Percentiles rank a stretch among this genome's conserved stretches.
These are phyloP conservation scores for Verticillium longisporum DNA, from an alignment of 2,329 filamentous ascomycete species.

Conservation along the genomic window DNA sequence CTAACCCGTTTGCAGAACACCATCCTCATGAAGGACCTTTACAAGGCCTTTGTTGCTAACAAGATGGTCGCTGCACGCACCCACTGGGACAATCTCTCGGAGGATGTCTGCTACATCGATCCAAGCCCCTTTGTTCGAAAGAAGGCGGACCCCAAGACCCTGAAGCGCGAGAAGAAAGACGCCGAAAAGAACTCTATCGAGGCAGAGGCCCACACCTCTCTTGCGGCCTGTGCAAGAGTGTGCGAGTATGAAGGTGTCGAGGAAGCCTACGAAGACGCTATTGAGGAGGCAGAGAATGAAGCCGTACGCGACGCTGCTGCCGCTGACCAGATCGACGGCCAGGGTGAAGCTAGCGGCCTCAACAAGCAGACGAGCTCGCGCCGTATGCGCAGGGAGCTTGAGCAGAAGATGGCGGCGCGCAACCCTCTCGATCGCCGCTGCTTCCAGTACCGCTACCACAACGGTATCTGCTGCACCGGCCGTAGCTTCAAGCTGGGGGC, in stretches of 20 bases:
- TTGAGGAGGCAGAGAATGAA: slow-evolving; percentile 18
- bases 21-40: slow-evolving; percentile 42
- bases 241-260: slow-evolving; percentile 35
- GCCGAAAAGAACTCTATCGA: slow-evolving; percentile 33
- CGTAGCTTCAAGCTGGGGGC: slow-evolving; percentile 36
- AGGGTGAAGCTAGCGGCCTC: neutral
- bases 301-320: slow-evolving; percentile 11
- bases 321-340: neutral
- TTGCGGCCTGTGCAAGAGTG: slow-evolving; percentile 39
- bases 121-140: slow-evolving; percentile 27
- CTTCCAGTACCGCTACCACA: slow-evolving; percentile 40
- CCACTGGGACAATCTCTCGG: slow-evolving; percentile 47
- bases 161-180: slow-evolving; percentile 27
- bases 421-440: slow-evolving; percentile 21
- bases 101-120: slow-evolving; percentile 37
- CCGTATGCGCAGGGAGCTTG: slow-evolving; percentile 3
- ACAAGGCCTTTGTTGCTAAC: slow-evolving; percentile 38
- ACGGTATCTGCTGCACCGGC: slow-evolving; percentile 35
- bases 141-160: slow-evolving; percentile 21
- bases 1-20: slow-evolving; percentile 14
- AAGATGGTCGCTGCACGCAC: slow-evolving; percentile 32
- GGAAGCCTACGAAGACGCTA: slow-evolving; percentile 24
- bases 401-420: slow-evolving; percentile 21
- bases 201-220: slow-evolving; percentile 35
- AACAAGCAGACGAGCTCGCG: neutral